Evolutionary conservation across 805 yeast genomes (phyloP).

Genomic region (Schwanniomyces vanrijiae): DNA sequence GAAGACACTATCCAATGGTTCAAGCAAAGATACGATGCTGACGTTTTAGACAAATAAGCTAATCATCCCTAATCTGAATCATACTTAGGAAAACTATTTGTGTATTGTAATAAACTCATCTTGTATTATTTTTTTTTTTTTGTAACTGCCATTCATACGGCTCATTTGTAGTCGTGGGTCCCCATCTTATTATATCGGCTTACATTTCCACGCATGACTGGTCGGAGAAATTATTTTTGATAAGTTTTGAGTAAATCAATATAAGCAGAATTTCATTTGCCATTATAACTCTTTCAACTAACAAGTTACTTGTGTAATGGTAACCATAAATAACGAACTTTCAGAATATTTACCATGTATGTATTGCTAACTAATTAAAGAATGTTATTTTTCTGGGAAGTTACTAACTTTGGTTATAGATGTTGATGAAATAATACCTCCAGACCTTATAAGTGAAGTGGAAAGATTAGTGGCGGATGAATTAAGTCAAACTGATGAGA

Average conservation of each 20-base stretch:
- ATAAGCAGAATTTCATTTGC: neutral
- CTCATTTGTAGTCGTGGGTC: neutral
- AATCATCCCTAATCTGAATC: constrained; percentile 9
- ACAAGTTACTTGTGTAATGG: neutral
- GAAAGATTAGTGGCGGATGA: constrained; percentile 34
- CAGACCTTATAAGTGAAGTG: constrained; percentile 34
- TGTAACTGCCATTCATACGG: too few species aligned
- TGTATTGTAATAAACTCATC: constrained; percentile 5
- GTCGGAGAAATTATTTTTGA: neutral
- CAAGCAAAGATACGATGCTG: constrained; percentile 99
- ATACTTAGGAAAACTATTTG: constrained; percentile 7
- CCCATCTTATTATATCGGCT: neutral
- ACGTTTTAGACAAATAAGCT: constrained; percentile 79
- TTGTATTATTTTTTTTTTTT: neutral
- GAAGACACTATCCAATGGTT: constrained; percentile 97
- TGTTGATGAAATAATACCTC: constrained; percentile 34
- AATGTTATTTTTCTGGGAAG: neutral
- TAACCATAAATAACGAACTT: constrained; percentile 25
- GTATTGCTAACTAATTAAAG: constrained; percentile 15
- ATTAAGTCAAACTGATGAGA: constrained; percentile 7
- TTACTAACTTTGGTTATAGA: constrained; percentile 13
- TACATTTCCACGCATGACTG: neutral
- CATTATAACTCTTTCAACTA: neutral
- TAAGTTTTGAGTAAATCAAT: neutral
- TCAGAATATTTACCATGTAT: constrained; percentile 42